These are phyloP conservation scores for Pleomassaria siparia DNA, from an alignment of 2,329 filamentous ascomycete genomes.

Conservation along the genomic window DNA sequence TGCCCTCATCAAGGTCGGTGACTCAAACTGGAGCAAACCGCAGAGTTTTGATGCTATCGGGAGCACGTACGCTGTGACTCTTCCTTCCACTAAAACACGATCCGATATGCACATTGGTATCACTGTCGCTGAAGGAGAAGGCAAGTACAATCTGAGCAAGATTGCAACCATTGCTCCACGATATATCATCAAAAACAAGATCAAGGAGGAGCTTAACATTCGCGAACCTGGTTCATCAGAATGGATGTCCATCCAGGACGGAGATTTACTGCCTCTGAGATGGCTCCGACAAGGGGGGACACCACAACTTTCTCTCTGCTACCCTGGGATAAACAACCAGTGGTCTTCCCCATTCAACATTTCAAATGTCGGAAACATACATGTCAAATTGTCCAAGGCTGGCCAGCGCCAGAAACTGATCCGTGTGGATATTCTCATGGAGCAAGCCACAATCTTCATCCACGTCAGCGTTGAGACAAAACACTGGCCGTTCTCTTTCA, in stretches of 20 bases:
- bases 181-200: constrained; percentile 91
- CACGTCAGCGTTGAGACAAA: constrained; percentile 88
- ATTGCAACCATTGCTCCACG: constrained; percentile 90
- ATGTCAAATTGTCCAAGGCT: constrained; percentile 89
- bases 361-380: constrained; percentile 85
- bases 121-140: constrained; percentile 84
- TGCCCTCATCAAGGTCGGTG: constrained; percentile 80
- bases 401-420: constrained; percentile 88
- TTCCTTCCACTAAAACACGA: constrained; percentile 69
- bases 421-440: constrained; percentile 85
- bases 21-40: constrained; percentile 94
- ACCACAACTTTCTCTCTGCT: constrained; percentile 91
- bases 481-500: constrained; percentile 98
- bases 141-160: constrained; percentile 97
- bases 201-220: constrained; percentile 84
- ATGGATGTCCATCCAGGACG: constrained; percentile 73
- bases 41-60: constrained; percentile 98
- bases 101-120: constrained; percentile 91
- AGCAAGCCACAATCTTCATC: constrained; percentile 89
- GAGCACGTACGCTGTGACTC: constrained; percentile 82
- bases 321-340: constrained; percentile 90
- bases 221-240: constrained; percentile 90
- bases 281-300: constrained; percentile 81
- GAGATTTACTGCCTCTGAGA: constrained; percentile 82
- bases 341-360: constrained; percentile 99